Evolutionary conservation across 495 filamentous ascomycete species (phyloP), one percentile per base, ranked within the genome.

Genomic region (Entonaema liquescens): DNA sequence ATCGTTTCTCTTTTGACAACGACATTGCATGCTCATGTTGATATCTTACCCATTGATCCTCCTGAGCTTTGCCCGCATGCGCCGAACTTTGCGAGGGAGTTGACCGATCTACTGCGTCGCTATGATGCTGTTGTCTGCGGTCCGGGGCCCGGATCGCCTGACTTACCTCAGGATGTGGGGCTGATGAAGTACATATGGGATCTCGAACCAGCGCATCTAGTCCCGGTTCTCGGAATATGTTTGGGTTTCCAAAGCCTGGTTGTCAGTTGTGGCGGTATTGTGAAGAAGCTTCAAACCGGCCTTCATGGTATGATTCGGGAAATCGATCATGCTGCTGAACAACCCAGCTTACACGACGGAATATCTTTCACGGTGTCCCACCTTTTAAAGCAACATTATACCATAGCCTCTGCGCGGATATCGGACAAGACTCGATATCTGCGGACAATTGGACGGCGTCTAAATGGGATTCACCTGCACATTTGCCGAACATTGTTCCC

Each of bases 211-310:
- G 78, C 81, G 8, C 74, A 90, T 31, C 11, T 90, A 5, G 59
- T 95, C 2, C 94, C 94, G 0, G 88, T 95, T 11, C 82, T 98
- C 26, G 95, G 95, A 1, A 93, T 99, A 40, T 99, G 95, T 73
- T 84, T 98, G 0, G 95, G 95, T 0, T 96, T 97, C 73, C 95
- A 99, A 78, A 94, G 90, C 73, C 77, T 99, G 56, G 89, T 89
- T 25, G 77, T 88, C 28, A 85, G 85, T 40, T 88, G 88, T 67
- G 93, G 93, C 1, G 89, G 88, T 0, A 74, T 77, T 5, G 86
- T 97, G 36, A 78, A 88, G 50, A 83, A 86, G 35, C 78, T 97
- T 21, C 77, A 79, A 15, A 84, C 87, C 40, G 92, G 92, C 3
- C 82, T 93, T 61, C 95, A 98, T 81, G 95, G 95, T 1, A 89